phyloP scores from a whole-genome alignment of 2,329 filamentous ascomycete species.

The Colletotrichum nymphaeae region DNA sequence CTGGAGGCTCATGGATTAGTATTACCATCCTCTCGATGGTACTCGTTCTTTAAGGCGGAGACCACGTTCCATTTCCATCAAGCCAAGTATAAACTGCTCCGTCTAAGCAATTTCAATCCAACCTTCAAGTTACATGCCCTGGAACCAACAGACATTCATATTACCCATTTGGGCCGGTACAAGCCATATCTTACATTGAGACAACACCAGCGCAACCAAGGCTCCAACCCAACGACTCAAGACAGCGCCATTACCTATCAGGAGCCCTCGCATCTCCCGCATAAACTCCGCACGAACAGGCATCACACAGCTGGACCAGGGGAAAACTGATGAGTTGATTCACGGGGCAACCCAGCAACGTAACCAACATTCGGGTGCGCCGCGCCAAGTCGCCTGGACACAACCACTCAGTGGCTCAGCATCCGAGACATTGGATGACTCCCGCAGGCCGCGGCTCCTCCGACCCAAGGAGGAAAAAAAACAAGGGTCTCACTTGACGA shows the following conservation, averaged over 20 bases:
- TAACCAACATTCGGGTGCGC: background rate
- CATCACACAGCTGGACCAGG: background rate
- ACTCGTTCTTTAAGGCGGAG: too few relatives aligned
- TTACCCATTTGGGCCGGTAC: too few relatives aligned
- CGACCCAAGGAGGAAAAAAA: background rate
- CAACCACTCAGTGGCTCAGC: background rate
- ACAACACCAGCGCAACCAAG: background rate
- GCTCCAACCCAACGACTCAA: background rate
- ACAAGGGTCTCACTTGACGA: background rate
- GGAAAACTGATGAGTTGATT: background rate
- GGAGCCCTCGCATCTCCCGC: background rate
- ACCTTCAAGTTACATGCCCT: background rate
- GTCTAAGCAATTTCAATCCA: too few relatives aligned
- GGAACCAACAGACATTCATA: background rate
- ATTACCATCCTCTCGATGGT: too few relatives aligned
- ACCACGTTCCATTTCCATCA: too few relatives aligned
- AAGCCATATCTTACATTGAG: background rate
- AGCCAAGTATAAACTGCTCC: background rate
- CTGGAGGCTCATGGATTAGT: too few relatives aligned
- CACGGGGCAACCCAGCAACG: background rate
- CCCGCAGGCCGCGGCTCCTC: conserved; percentile 2
- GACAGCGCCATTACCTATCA: background rate
- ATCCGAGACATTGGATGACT: conserved; percentile 1
- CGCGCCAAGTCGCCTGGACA: conserved; percentile 1
- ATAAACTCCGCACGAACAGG: background rate